Base-by-base conservation (phyloP, 768 basidiomycete genomes). In the Scleroderma bovista region DNA sequence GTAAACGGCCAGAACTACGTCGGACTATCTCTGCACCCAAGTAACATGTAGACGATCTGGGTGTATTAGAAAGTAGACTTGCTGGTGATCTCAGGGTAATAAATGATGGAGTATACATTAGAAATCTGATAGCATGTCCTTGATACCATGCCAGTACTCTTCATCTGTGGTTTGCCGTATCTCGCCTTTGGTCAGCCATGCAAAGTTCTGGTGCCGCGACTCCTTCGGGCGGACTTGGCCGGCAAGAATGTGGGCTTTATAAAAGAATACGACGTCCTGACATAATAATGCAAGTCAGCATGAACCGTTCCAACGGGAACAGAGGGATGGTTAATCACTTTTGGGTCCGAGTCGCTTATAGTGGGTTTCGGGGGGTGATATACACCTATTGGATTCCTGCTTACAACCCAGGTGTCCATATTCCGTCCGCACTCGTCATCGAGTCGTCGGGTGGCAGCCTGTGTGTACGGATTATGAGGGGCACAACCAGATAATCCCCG, bases 361-460 rank as follows among this genome's bases (percentile, higher is more conserved):
- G 64, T 52, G 20, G 59, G 61, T 52, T 63, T 60, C 26, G 72
- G 62, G 53, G 79, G 78, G 61, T 83, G 79, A 66, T 82, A 79
- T 47, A 89, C 76, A 4, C 92, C 93, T 56, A 95, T 81, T 3
- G 95, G 95, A 49, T 86, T 88, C 47, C 85, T 80, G 46, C 90
- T 81, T n/a, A 95, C 91, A 53, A 94, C 73, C 94, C 95, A 98
- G 12, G 83, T 83, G 60, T 98, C 93, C 86, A 98, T 91, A 46
- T 82, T 71, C 38, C 76, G 71, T 10, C 93, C 93, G 54, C 87
- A 89, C 61, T 86, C 79, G 3, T 79, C 76, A 43, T 72, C 69
- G 19, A 97, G 74, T 52, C 85, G 79, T 44, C 84, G 75, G 46
- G 81, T 75, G 4, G 92, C 91, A 34, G 91, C 84, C 86, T 93